Evolutionary conservation across 2,329 filamentous ascomycete genomes (phyloP), one percentile per base, ranked within the genome.

Genomic region (Didymosphaeria variabile): DNA sequence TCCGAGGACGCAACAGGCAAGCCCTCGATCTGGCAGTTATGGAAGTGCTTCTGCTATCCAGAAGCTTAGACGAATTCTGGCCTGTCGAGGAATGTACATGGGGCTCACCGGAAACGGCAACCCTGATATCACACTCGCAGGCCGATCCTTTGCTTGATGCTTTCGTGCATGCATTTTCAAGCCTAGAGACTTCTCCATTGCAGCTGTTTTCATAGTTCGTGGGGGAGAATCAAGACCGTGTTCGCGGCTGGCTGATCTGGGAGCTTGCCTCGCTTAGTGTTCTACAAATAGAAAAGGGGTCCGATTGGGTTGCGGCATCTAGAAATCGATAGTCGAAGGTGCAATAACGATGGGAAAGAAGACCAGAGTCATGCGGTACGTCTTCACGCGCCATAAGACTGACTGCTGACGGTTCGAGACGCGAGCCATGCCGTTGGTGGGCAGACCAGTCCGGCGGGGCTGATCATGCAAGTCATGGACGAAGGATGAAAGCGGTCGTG

Each of bases 351-450:
- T n/a, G 15, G 7, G 40, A 52, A 29, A 10, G 31, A 52, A 29
- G 17, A 7, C 32, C 32, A 52, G 8, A 52, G 8, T 40, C 50
- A 40, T 13, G 13, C 32, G 50, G 21, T 15, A 26, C n/a, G 10
- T 40, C 9, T 29, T 29, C 26, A 29, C 26, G 26, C 26, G 26
- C 26, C 26, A 29, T 6, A 29, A 29, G 26, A 29, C 6, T 29
- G 1, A 29, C 26, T 52, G 17, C 17, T 31, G 36, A 21, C 13
- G 34, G 17, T 26, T 15, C 7, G 9, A 12, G 15, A 17, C 7
- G 32, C 34, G 21, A 26, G 19, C 50, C 21, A 52, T 52, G 50
- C 32, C 50, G 47, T 50, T 36, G 49, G 32, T 17, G 49, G 50
- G 50, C 10, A 40, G 34, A 19, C 13, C 23, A 6, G 50, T 32